phyloP scores from a whole-genome alignment of 1,139 yeast genomes.

The Martiniozyma asiatica region DNA sequence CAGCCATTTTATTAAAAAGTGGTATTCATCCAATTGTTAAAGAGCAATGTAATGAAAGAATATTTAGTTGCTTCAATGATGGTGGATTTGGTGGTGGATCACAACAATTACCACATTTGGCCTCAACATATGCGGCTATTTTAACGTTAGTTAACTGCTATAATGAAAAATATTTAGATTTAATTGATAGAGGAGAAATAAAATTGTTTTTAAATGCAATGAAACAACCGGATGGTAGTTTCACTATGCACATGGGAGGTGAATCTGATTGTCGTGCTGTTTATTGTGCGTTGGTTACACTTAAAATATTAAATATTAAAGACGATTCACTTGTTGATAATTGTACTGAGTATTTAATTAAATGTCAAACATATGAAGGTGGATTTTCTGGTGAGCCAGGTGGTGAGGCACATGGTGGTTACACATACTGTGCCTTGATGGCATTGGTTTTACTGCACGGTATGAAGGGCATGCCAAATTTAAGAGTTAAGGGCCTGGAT shows the following conservation, averaged over 20 bases:
- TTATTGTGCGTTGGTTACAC: conserved; percentile 75
- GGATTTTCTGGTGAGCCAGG: conserved; percentile 78
- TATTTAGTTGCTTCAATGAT: conserved; percentile 13
- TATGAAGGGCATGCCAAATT: conserved; percentile 17
- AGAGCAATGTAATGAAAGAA: background rate
- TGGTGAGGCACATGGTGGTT: conserved; percentile 96
- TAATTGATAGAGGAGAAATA: conserved; percentile 33
- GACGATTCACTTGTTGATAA: conserved; percentile 50
- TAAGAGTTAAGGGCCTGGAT: conserved; percentile 21
- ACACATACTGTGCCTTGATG: conserved; percentile 83
- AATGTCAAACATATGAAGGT: conserved; percentile 89
- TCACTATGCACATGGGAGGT: conserved; percentile 63
- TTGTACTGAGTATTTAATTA: conserved; percentile 46
- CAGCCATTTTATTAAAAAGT: conserved; percentile 30
- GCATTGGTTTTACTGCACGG: conserved; percentile 41
- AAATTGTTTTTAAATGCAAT: conserved; percentile 54
- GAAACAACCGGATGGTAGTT: conserved; percentile 64
- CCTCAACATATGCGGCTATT: conserved; percentile 74
- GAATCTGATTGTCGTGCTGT: conserved; percentile 82
- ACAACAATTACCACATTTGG: conserved; percentile 73
- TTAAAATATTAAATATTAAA: conserved; percentile 50
- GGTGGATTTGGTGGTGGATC: conserved; percentile 85
- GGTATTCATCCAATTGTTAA: conserved; percentile 7
- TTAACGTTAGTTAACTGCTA: conserved; percentile 47
- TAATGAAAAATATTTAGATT: conserved; percentile 31